Conservation (phyloP, 176 grass and related monocot species). For the Carex pumila region DNA sequence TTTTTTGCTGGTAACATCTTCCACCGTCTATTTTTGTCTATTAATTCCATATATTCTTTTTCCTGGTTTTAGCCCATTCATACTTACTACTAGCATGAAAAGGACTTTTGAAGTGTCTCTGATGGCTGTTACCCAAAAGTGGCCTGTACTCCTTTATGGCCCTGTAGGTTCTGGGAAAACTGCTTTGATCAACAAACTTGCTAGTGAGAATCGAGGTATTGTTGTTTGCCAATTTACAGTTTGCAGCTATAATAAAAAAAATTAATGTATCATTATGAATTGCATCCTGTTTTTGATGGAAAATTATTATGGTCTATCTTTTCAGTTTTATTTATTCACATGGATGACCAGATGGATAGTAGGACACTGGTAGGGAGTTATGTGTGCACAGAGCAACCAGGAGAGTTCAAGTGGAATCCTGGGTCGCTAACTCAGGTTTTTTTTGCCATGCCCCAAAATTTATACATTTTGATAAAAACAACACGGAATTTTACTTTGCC, state of each 20-base stretch:
- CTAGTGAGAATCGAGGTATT: conserved; percentile 67
- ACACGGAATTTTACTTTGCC: neutral
- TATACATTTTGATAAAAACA: neutral
- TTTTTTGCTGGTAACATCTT: conserved; percentile 2
- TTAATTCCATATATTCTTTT: conserved; percentile 16
- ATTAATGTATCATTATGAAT: neutral
- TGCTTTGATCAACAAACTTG: conserved; percentile 66
- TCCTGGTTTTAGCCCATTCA: conserved; percentile 45
- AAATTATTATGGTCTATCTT: neutral
- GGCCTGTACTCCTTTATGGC: conserved; percentile 81
- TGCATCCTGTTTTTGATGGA: neutral
- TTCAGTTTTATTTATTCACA: conserved; percentile 84
- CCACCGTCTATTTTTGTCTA: conserved; percentile 1
- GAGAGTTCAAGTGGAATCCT: conserved; percentile 93
- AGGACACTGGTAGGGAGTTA: conserved; percentile 85
- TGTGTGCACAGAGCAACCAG: conserved; percentile 71
- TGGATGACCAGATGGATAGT: conserved; percentile 95
- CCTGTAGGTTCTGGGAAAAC: conserved; percentile 89
- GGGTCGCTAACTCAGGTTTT: conserved; percentile 91
- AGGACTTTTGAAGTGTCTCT: conserved; percentile 70
- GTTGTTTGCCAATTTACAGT: neutral
- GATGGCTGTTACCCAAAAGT: conserved; percentile 74
- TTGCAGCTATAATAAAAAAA: neutral
- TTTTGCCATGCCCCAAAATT: neutral
- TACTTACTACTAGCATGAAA: conserved; percentile 50